A percentile compares a stretch with the other conserved stretches of the same genome.
Evolutionary conservation across 495 filamentous ascomycete species (phyloP).

Genomic region (Talaromyces ruber): DNA sequence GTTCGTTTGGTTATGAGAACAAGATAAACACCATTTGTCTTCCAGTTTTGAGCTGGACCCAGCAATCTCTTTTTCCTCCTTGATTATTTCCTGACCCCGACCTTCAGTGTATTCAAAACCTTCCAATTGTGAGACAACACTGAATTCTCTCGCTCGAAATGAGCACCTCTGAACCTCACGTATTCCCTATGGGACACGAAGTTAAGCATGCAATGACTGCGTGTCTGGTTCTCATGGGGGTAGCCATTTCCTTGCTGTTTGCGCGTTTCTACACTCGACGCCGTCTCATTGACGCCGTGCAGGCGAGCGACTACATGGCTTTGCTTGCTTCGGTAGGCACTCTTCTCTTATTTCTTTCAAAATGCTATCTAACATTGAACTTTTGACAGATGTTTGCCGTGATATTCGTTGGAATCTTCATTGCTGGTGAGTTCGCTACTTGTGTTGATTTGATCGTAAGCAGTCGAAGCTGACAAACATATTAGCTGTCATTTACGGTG

Average conservation of each 20-base stretch:
- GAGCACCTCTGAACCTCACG: neutral
- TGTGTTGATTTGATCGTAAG: neutral
- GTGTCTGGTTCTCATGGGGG: conserved; percentile 26
- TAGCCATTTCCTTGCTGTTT: conserved; percentile 27
- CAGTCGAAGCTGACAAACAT: neutral
- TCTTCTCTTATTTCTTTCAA: neutral
- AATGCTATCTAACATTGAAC: neutral
- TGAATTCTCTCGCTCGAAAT: neutral
- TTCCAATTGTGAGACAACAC: neutral
- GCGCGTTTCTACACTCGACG: conserved; percentile 31
- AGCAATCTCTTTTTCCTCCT: neutral
- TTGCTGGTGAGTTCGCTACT: conserved; percentile 11
- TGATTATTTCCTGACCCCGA: neutral
- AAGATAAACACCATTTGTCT: neutral
- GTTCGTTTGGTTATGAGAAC: neutral
- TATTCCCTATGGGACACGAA: conserved; percentile 11
- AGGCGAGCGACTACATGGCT: conserved; percentile 37
- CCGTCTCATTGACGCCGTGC: conserved; percentile 25
- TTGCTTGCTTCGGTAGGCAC: conserved; percentile 27
- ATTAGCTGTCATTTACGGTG: conserved; percentile 26
- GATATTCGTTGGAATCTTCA: conserved; percentile 32
- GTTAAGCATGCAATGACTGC: conserved; percentile 14
- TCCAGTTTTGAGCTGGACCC: neutral
- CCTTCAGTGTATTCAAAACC: neutral
- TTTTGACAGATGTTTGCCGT: conserved; percentile 22